These are phyloP conservation scores for Pseudofabraea citricarpa DNA, from an alignment of 2,329 filamentous ascomycete genomes.

Conservation along the genomic window DNA sequence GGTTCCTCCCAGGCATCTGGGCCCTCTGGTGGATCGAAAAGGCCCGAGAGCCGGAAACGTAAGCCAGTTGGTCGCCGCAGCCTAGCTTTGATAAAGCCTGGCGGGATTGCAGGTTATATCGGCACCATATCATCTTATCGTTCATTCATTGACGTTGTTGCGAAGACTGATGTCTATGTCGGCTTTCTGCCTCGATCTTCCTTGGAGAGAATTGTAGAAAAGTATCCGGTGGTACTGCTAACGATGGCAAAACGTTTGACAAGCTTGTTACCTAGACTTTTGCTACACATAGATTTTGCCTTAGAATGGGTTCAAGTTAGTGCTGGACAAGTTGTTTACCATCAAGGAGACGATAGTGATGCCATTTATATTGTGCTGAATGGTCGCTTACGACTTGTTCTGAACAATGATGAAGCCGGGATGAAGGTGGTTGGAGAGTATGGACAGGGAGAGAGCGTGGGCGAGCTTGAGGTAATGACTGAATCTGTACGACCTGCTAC, in stretches of 20 bases:
- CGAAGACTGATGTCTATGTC: conserved; percentile 97
- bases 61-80: conserved; percentile 57
- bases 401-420: conserved; percentile 74
- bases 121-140: conserved; percentile 92
- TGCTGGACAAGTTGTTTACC: conserved; percentile 90
- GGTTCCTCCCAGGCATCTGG: conserved; percentile 30
- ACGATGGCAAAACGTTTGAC: conserved; percentile 96
- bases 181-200: conserved; percentile 84
- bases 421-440: conserved; percentile 88
- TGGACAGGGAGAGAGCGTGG: conserved; percentile 95
- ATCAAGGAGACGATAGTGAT: conserved; percentile 91
- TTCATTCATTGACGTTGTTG: conserved; percentile 93
- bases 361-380: conserved; percentile 98
- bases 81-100: conserved; percentile 88
- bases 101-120: conserved; percentile 89
- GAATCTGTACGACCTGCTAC: conserved; percentile 89
- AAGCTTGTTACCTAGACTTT: conserved; percentile 78
- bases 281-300: conserved; percentile 96
- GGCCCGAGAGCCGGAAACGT: conserved; percentile 31
- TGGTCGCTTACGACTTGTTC: conserved; percentile 78
- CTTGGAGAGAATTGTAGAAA: conserved; percentile 87
- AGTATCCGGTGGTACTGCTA: conserved; percentile 83
- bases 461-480: conserved; percentile 93
- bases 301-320: conserved; percentile 97
- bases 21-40: conserved; percentile 17